Evolutionary conservation across 2,329 filamentous ascomycete genomes (phyloP).

Genomic region (Ophiostoma sp.): DNA sequence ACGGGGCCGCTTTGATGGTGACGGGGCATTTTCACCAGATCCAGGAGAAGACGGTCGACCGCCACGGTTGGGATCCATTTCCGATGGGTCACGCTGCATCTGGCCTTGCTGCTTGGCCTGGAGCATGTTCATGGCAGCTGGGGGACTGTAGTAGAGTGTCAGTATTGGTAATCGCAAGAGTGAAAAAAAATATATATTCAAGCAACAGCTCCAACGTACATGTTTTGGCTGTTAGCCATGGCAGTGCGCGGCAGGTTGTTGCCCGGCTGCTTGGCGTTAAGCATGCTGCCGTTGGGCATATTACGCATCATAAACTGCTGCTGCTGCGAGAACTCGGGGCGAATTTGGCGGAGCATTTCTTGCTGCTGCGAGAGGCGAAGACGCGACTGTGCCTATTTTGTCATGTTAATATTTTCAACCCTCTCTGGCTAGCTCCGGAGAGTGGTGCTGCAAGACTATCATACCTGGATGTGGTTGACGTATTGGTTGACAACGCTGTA

Average conservation of each 20-base stretch:
- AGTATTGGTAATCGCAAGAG: background rate
- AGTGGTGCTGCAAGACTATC: conserved; percentile 24
- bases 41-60: conserved; percentile 76
- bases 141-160: conserved; percentile 45
- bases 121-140: conserved; percentile 62
- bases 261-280: conserved; percentile 49
- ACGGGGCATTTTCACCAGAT: conserved; percentile 80
- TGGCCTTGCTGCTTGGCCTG: conserved; percentile 61
- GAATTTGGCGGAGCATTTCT: conserved; percentile 68
- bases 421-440: background rate
- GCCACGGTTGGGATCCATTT: conserved; percentile 77
- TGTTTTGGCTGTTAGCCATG: conserved; percentile 71
- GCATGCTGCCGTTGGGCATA: conserved; percentile 58
- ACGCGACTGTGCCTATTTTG: conserved; percentile 57
- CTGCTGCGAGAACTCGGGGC: conserved; percentile 49
- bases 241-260: conserved; percentile 67
- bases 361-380: conserved; percentile 71
- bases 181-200: background rate
- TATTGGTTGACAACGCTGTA: conserved; percentile 66
- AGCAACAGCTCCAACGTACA: conserved; percentile 41
- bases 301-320: conserved; percentile 62
- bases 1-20: conserved; percentile 83
- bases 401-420: background rate
- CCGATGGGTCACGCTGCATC: conserved; percentile 83
- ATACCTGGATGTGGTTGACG: conserved; percentile 76